Conservation (phyloP, 306 rosid species). For the Phaseolus lunatus region DNA sequence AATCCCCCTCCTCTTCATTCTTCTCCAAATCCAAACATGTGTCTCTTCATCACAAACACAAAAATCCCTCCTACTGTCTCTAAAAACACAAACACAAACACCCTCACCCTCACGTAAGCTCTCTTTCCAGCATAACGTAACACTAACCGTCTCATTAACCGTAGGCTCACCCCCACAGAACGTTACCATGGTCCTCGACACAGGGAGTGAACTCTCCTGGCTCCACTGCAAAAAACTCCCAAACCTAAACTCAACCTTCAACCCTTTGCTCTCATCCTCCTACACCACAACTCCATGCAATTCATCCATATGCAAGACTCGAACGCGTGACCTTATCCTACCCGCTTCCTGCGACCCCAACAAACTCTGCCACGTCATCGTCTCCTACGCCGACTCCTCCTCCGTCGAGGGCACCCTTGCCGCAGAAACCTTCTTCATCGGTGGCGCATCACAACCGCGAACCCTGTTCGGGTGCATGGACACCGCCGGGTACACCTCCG, state of each 20-base stretch:
- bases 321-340: constrained; percentile 63
- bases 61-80: constrained; percentile 51
- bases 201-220: constrained; percentile 96
- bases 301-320: constrained; percentile 57
- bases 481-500: constrained; percentile 72
- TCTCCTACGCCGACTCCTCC: constrained; percentile 82
- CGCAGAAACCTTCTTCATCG: constrained; percentile 62
- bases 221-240: constrained; percentile 70
- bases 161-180: constrained; percentile 86
- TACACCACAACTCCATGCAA: constrained; percentile 64
- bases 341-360: constrained; percentile 74
- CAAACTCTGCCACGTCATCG: constrained; percentile 67
- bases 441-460: constrained; percentile 44
- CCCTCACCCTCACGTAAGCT: constrained; percentile 53
- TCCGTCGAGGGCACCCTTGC: constrained; percentile 81
- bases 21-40: constrained; percentile 33
- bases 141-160: constrained; percentile 68
- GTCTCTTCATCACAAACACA: constrained; percentile 31
- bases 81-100: constrained; percentile 53
- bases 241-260: constrained; percentile 52
- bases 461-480: constrained; percentile 81
- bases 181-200: constrained; percentile 92
- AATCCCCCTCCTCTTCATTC: constrained; percentile 21
- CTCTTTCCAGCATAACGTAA: constrained; percentile 73
- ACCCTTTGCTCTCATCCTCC: constrained; percentile 65